These are phyloP conservation scores for Tanacetum coccineum DNA, from an alignment of 129 eudicot species.

Conservation along the genomic window DNA sequence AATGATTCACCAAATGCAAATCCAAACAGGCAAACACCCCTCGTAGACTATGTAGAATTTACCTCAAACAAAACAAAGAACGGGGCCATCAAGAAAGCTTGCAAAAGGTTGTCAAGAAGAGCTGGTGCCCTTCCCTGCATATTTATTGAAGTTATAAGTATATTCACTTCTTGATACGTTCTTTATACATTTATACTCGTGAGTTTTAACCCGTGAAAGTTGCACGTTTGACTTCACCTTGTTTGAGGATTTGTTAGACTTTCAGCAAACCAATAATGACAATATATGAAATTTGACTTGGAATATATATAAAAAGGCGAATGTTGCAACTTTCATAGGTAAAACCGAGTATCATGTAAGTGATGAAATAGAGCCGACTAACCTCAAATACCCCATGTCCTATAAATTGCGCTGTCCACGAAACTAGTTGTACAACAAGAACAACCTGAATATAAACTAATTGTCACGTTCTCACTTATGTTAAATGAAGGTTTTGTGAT, in stretches of 20 bases:
- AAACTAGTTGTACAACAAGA: constrained; percentile 49
- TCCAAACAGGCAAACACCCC: not conserved
- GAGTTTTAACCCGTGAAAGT: not conserved
- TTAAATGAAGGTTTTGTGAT: constrained; percentile 1
- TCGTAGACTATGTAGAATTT: not conserved
- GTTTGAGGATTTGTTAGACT: not conserved
- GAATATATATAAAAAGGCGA: not conserved
- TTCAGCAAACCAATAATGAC: not conserved
- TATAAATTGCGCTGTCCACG: constrained; percentile 52
- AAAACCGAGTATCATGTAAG: not conserved
- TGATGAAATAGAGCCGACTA: constrained; percentile 1
- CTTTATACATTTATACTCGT: not conserved
- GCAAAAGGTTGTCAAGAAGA: constrained; percentile 50
- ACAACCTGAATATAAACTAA: constrained; percentile 35
- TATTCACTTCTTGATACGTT: not conserved
- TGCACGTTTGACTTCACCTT: constrained; percentile 13
- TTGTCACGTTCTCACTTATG: not conserved
- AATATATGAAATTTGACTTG: not conserved
- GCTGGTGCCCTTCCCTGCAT: constrained; percentile 58
- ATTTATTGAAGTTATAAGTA: constrained; percentile 18
- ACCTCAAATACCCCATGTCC: constrained; percentile 62
- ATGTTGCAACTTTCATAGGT: constrained; percentile 7
- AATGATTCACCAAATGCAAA: not conserved
- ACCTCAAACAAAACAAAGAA: constrained; percentile 58
- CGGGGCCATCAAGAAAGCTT: constrained; percentile 59